Percentiles rank a stretch among this genome's conserved stretches.
Evolutionary conservation across 805 yeast genomes (phyloP).

Genomic region (Candida silvatica): DNA sequence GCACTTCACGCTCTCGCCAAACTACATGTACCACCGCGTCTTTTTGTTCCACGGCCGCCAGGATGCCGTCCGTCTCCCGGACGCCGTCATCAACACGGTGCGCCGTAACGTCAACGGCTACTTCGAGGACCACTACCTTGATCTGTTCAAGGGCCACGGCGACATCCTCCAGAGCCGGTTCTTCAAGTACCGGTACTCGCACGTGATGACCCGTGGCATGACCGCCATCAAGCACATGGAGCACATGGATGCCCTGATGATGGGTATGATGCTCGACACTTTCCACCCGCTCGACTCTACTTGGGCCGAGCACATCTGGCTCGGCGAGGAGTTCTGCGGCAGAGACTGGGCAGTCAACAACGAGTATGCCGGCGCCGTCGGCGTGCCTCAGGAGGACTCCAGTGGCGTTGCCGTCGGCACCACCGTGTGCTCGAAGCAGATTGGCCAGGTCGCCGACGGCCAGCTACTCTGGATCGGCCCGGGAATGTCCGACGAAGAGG

Average conservation of each 20-base stretch:
- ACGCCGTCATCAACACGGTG: slow-evolving; percentile 1
- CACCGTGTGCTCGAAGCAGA: too few species aligned
- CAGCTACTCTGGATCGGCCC: too few species aligned
- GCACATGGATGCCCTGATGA: slow-evolving; percentile 42
- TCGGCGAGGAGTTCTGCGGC: slow-evolving; percentile 52
- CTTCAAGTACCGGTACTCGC: slow-evolving; percentile 33
- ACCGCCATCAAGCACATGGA: slow-evolving; percentile 35
- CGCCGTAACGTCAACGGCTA: slow-evolving; percentile 33
- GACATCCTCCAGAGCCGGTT: slow-evolving; percentile 29
- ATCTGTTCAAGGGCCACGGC: not conserved
- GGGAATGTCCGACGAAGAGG: too few species aligned
- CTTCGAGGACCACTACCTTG: not conserved
- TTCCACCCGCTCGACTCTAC: too few species aligned
- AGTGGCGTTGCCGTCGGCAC: too few species aligned
- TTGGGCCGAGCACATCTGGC: slow-evolving; percentile 71
- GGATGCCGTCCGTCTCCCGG: slow-evolving; percentile 4
- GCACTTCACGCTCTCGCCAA: slow-evolving; percentile 27
- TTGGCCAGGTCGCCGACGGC: too few species aligned
- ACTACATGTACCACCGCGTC: slow-evolving; percentile 29
- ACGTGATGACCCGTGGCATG: slow-evolving; percentile 42
- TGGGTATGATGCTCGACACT: slow-evolving; percentile 35
- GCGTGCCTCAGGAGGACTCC: too few species aligned
- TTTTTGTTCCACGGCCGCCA: slow-evolving; percentile 44
- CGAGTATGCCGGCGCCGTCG: slow-evolving; percentile 50
- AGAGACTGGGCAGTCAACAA: slow-evolving; percentile 43